Conservation (phyloP, 164 flowering plant species). For the Berberis vulgaris region DNA sequence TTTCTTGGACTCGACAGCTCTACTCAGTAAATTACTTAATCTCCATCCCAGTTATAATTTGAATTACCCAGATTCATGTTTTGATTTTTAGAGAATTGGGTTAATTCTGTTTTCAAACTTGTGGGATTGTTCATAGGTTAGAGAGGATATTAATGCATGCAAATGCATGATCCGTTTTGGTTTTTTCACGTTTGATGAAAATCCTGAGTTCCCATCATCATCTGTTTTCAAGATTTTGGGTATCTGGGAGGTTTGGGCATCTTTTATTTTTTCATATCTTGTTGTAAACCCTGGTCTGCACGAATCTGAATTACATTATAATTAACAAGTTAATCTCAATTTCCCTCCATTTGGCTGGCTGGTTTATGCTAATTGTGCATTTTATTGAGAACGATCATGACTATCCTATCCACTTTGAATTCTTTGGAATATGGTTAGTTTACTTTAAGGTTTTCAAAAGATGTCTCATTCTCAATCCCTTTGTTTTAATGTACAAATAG, state of each 20-base stretch:
- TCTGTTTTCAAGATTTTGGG: neutral
- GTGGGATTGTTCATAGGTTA: too few relatives aligned
- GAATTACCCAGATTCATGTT: neutral
- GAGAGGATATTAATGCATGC: neutral
- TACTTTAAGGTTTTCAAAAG: neutral
- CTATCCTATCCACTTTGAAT: too few relatives aligned
- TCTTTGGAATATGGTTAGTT: too few relatives aligned
- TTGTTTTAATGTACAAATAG: neutral
- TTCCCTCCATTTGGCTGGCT: neutral
- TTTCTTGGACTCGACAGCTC: slow-evolving; percentile 65
- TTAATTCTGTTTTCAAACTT: neutral
- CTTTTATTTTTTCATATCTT: neutral
- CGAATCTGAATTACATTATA: too few relatives aligned
- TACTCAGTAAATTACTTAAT: slow-evolving; percentile 44
- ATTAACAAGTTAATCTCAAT: neutral
- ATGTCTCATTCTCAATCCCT: neutral
- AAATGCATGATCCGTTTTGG: neutral
- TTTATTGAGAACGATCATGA: too few relatives aligned
- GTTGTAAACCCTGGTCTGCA: neutral
- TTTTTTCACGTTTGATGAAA: neutral
- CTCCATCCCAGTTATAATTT: neutral
- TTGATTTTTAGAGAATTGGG: neutral
- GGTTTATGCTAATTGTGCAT: neutral
- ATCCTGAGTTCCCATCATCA: neutral
- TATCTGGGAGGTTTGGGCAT: neutral